Conservation (phyloP, 148 eudicot species). For the Drosera capensis region DNA sequence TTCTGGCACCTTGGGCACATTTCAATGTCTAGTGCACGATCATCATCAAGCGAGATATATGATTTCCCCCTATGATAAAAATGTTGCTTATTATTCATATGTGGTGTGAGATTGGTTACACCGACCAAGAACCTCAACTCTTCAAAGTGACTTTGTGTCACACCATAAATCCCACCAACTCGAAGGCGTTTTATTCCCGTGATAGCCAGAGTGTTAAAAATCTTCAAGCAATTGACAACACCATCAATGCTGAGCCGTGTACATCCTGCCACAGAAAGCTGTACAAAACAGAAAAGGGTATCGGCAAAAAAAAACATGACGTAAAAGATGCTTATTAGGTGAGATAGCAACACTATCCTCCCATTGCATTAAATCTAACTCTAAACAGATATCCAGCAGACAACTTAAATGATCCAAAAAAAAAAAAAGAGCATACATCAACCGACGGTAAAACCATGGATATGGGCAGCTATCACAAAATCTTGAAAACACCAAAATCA, state of each 20-base stretch:
- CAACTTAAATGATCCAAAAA: too few relatives aligned
- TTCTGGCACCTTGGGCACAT: conserved; percentile 66
- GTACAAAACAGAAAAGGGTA: conserved; percentile 14
- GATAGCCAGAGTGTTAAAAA: conserved; percentile 22
- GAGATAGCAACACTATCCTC: too few relatives aligned
- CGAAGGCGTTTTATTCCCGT: conserved; percentile 54
- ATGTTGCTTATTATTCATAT: conserved; percentile 25
- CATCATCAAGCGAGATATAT: conserved; percentile 43
- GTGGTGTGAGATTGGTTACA: conserved; percentile 7
- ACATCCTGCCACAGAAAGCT: conserved; percentile 78
- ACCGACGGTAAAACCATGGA: too few relatives aligned
- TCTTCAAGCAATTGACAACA: conserved; percentile 34
- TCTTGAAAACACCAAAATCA: too few relatives aligned
- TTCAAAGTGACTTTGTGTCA: conserved; percentile 41
- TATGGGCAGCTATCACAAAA: too few relatives aligned
- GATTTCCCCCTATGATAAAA: conserved; percentile 30
- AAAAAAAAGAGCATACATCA: too few relatives aligned
- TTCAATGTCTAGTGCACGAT: conserved; percentile 70
- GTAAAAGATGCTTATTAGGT: too few relatives aligned
- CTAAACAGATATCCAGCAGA: too few relatives aligned
- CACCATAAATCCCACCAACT: conserved; percentile 45
- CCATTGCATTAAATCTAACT: too few relatives aligned
- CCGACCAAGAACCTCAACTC: conserved; percentile 47
- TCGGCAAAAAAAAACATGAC: background rate
- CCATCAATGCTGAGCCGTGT: conserved; percentile 52